These are phyloP conservation scores for Penicillium sp. DNA, from an alignment of 2,329 filamentous ascomycete genomes.

Conservation along the genomic window DNA sequence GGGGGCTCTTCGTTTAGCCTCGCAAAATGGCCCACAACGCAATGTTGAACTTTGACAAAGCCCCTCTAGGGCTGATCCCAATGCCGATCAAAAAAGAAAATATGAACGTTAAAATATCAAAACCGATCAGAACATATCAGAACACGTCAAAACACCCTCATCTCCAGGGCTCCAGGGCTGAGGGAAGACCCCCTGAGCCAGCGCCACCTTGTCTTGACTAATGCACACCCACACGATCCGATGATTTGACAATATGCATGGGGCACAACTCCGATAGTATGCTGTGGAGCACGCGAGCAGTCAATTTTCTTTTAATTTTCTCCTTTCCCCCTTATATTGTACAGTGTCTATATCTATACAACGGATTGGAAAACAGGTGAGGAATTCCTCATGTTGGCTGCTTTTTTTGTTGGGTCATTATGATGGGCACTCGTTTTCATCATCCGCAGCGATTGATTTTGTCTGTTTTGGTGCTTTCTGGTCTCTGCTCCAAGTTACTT, in stretches of 20 bases:
- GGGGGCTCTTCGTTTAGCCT: not conserved
- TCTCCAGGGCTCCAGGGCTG: not conserved
- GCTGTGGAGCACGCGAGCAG: slow-evolving; percentile 9
- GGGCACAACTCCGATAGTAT: slow-evolving; percentile 3
- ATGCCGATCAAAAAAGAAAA: not conserved
- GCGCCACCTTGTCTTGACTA: slow-evolving; percentile 7
- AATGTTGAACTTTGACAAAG: not conserved
- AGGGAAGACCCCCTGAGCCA: not conserved
- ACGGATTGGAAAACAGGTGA: slow-evolving; percentile 1
- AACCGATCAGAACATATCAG: too few relatives aligned
- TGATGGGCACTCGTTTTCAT: slow-evolving; percentile 24
- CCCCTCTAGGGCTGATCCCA: slow-evolving; percentile 1
- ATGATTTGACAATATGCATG: not conserved
- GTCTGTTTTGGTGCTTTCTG: slow-evolving; percentile 26
- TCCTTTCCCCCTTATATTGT: not conserved
- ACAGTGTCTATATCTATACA: not conserved
- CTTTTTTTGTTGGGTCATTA: slow-evolving; percentile 8
- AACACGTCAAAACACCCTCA: too few relatives aligned
- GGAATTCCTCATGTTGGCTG: slow-evolving; percentile 1
- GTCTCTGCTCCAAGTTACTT: slow-evolving; percentile 28
- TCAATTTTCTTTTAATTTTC: not conserved
- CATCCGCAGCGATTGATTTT: slow-evolving; percentile 27
- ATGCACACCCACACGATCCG: slow-evolving; percentile 2
- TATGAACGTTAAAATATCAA: too few relatives aligned
- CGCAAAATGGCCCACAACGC: not conserved